These are phyloP conservation scores for Colletotrichum sp. DNA, from an alignment of 2,329 filamentous ascomycete species.

Conservation along the genomic window DNA sequence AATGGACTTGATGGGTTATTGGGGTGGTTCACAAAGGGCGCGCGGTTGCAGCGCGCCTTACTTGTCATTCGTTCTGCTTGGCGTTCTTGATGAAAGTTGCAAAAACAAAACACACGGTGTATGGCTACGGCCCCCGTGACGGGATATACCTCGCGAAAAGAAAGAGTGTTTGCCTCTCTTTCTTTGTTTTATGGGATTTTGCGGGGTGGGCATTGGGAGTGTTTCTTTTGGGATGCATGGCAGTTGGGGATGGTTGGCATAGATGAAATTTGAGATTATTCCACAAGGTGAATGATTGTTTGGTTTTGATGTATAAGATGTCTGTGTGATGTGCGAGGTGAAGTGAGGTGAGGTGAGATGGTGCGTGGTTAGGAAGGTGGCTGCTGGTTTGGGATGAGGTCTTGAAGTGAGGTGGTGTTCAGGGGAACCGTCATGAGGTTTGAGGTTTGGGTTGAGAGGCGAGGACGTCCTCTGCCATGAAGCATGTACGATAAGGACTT, in stretches of 20 bases:
- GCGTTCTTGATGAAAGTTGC: background rate
- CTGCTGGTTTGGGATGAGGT: background rate
- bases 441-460: no score
- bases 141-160: conserved; percentile 4
- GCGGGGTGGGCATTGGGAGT: background rate
- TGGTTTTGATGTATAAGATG: no score
- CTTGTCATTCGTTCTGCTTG: background rate
- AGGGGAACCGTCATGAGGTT: no score
- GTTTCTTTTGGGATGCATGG: background rate
- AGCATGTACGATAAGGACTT: background rate
- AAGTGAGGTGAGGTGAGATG: background rate
- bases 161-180: conserved; percentile 14
- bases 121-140: conserved; percentile 15
- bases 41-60: background rate
- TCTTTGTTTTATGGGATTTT: background rate
- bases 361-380: background rate
- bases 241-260: background rate
- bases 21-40: background rate
- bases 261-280: background rate
- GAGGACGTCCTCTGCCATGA: background rate
- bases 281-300: background rate
- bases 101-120: background rate
- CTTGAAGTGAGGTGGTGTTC: background rate
- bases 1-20: background rate
- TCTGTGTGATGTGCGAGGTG: background rate